A percentile compares a stretch with the other conserved stretches of the same genome.
phyloP scores from a whole-genome alignment of 2,329 filamentous ascomycete genomes.

The Phaeosphaeriaceae sp. region DNA sequence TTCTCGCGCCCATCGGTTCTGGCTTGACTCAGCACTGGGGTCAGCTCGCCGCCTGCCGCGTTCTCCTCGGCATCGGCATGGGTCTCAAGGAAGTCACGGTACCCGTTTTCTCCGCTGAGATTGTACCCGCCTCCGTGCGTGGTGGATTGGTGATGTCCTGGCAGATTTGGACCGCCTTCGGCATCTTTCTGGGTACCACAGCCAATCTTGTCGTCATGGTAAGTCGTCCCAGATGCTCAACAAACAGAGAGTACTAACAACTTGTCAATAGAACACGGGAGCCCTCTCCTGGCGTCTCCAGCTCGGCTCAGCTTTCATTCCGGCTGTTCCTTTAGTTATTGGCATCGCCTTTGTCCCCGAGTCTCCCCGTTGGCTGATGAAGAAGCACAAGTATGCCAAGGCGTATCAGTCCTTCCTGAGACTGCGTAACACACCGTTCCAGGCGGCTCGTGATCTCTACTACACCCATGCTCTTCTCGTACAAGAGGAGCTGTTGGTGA shows the following conservation, averaged over 20 bases:
- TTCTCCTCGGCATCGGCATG: constrained; percentile 52
- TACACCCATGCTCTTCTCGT: constrained; percentile 49
- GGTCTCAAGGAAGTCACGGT: constrained; percentile 55
- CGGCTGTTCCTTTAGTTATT: constrained; percentile 47
- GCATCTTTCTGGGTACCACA: constrained; percentile 55
- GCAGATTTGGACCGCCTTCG: constrained; percentile 54
- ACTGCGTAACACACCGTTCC: constrained; percentile 49
- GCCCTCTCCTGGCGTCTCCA: constrained; percentile 49
- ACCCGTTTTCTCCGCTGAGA: constrained; percentile 56
- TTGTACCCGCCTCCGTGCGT: constrained; percentile 56
- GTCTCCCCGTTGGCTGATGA: constrained; percentile 46
- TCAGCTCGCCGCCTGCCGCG: constrained; percentile 49
- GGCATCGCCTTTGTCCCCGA: constrained; percentile 53
- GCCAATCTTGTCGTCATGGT: constrained; percentile 51
- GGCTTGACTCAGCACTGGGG: constrained; percentile 48
- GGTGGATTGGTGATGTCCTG: constrained; percentile 57
- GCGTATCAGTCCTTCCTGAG: constrained; percentile 50
- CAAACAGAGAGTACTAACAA: not conserved
- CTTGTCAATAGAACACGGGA: constrained; percentile 34
- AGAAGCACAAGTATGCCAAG: constrained; percentile 48
- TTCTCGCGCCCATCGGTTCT: constrained; percentile 45
- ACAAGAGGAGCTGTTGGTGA: constrained; percentile 43
- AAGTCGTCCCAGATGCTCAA: not conserved
- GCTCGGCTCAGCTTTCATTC: constrained; percentile 49
- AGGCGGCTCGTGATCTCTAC: constrained; percentile 53